Evolutionary conservation across 345 rosid species (phyloP).

Genomic region (Eucalyptus rudis): DNA sequence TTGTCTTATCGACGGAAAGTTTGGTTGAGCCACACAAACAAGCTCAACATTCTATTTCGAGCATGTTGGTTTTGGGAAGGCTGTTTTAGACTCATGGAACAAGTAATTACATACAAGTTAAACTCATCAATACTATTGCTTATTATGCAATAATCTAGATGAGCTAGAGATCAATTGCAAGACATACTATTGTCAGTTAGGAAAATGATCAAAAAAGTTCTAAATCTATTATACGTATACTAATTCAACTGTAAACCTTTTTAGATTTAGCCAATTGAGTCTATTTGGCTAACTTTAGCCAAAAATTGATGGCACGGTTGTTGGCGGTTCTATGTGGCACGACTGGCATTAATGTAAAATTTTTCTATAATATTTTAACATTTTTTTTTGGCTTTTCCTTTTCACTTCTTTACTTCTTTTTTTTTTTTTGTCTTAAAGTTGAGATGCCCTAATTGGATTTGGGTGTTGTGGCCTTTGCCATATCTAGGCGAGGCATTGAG

Average conservation of each 20-base stretch:
- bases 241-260: background rate
- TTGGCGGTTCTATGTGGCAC: fast-evolving
- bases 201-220: too few relatives aligned
- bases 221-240: background rate
- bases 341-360: fast-evolving
- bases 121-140: background rate
- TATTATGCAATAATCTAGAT: background rate
- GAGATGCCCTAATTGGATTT: background rate
- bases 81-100: background rate
- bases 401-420: too few relatives aligned
- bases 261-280: fast-evolving
- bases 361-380: too few relatives aligned
- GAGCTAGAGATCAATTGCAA: background rate
- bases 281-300: too few relatives aligned
- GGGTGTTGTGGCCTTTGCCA: background rate
- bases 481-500: too few relatives aligned
- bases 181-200: background rate
- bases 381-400: too few relatives aligned
- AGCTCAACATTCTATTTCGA: background rate
- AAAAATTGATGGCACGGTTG: too few relatives aligned
- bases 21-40: background rate
- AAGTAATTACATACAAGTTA: background rate
- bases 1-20: fast-evolving
- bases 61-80: background rate
- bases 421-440: background rate